These are phyloP conservation scores for Alternaria arborescens DNA, from an alignment of 2,329 filamentous ascomycete genomes.

Conservation along the genomic window DNA sequence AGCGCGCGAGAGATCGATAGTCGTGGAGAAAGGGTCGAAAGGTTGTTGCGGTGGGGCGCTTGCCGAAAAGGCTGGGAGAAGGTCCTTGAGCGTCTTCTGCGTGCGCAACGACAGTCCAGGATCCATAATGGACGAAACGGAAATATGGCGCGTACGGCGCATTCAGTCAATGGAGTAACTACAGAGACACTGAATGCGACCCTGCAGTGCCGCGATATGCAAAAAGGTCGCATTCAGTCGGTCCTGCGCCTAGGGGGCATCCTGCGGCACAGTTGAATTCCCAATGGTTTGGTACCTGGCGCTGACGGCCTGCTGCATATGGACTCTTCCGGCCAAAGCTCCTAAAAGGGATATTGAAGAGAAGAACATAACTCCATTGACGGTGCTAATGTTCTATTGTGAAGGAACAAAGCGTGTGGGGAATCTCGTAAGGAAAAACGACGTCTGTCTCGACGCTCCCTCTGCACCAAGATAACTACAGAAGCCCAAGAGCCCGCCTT, in stretches of 20 bases:
- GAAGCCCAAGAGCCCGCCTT: not conserved
- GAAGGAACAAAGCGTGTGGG: conserved; percentile 21
- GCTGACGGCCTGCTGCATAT: conserved; percentile 15
- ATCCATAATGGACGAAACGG: conserved; percentile 27
- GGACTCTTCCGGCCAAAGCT: conserved; percentile 1
- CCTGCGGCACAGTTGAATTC: conserved; percentile 20
- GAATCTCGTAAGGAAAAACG: conserved; percentile 25
- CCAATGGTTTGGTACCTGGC: conserved; percentile 19
- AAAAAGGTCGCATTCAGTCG: conserved; percentile 2
- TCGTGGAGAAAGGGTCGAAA: conserved; percentile 15
- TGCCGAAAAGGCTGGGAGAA: conserved; percentile 18
- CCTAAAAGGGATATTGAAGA: not conserved
- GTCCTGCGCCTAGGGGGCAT: conserved; percentile 11
- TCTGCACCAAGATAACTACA: not conserved
- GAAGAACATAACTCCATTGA: conserved; percentile 10
- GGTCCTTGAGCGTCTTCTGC: conserved; percentile 25
- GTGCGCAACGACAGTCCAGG: conserved; percentile 40
- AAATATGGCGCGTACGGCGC: conserved; percentile 9
- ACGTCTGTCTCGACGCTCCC: conserved; percentile 1
- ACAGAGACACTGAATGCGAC: not conserved
- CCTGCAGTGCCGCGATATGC: not conserved
- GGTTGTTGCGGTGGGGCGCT: conserved; percentile 17
- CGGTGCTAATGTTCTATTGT: conserved; percentile 1
- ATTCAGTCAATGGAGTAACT: conserved; percentile 1
- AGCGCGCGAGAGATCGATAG: conserved; percentile 37